These are phyloP conservation scores for Amylocystis lapponica DNA, from an alignment of 768 basidiomycete genomes.

Conservation along the genomic window DNA sequence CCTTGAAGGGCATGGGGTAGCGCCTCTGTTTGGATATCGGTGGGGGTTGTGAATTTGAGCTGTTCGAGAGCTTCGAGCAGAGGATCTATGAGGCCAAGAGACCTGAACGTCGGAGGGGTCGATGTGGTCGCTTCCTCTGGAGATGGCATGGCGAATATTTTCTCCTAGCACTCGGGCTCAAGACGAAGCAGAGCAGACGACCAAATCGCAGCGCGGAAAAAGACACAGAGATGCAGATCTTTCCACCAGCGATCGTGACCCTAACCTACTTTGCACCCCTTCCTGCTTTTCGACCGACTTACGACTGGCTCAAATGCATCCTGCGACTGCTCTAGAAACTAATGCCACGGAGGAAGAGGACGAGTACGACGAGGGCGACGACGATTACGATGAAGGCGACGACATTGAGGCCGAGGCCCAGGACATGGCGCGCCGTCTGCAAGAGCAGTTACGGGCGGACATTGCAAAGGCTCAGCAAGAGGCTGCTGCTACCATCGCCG, in stretches of 20 bases:
- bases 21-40: slow-evolving; percentile 81
- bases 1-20: slow-evolving; percentile 88
- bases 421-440: slow-evolving; percentile 65
- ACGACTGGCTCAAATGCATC: no score
- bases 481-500: slow-evolving; percentile 19
- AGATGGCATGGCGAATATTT: slow-evolving; percentile 48
- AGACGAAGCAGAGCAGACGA: slow-evolving; percentile 1
- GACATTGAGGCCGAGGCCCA: slow-evolving; percentile 63
- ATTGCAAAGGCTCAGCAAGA: slow-evolving; percentile 59
- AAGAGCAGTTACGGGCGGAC: slow-evolving; percentile 76
- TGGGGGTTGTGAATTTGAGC: slow-evolving; percentile 79
- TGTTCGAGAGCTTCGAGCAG: slow-evolving; percentile 81
- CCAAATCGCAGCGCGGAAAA: no score
- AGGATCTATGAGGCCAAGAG: slow-evolving; percentile 84
- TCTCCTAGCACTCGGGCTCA: not conserved
- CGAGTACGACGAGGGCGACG: slow-evolving; percentile 34
- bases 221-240: no score
- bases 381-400: slow-evolving; percentile 53
- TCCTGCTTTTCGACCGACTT: no score
- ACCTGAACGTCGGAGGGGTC: slow-evolving; percentile 56
- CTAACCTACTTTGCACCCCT: no score
- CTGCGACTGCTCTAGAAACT: no score
- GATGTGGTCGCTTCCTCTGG: slow-evolving; percentile 58
- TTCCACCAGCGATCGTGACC: no score
- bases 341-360: slow-evolving; percentile 9